These are phyloP conservation scores for Fraxinus nigra DNA, from an alignment of 305 asterid genomes.

Conservation along the genomic window DNA sequence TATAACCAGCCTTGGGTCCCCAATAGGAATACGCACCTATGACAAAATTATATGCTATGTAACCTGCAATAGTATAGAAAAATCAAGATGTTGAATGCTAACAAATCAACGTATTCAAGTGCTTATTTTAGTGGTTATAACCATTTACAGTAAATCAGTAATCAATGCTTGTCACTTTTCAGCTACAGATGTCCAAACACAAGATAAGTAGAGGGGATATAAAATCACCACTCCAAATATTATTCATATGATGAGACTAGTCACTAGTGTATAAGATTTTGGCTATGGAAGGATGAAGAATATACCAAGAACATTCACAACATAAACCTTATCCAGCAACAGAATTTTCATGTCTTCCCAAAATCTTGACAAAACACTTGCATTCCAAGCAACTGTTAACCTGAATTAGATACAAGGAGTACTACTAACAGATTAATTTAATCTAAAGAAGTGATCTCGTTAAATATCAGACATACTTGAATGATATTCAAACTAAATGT, in stretches of 20 bases:
- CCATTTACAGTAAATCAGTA: conserved; percentile 10
- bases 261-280: not conserved
- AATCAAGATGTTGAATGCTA: conserved; percentile 14
- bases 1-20: conserved; percentile 99
- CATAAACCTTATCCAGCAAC: conserved; percentile 68
- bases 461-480: conserved; percentile 7
- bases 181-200: not conserved
- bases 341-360: conserved; percentile 66
- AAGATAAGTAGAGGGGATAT: not conserved
- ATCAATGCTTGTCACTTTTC: conserved; percentile 9
- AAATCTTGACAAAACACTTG: conserved; percentile 34
- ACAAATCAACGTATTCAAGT: not conserved
- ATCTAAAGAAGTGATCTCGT: conserved; percentile 11
- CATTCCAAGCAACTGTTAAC: conserved; percentile 26
- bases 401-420: conserved; percentile 36
- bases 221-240: conserved; percentile 3
- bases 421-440: conserved; percentile 15
- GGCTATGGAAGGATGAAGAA: conserved; percentile 20
- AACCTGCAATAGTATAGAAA: conserved; percentile 52
- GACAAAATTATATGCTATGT: conserved; percentile 89
- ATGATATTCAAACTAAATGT: conserved; percentile 14
- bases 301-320: conserved; percentile 91
- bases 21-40: conserved; percentile 96
- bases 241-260: not conserved
- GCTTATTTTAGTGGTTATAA: not conserved